Conservation (phyloP, 2,329 filamentous ascomycete genomes). For the Pseudogymnoascus sp. region DNA sequence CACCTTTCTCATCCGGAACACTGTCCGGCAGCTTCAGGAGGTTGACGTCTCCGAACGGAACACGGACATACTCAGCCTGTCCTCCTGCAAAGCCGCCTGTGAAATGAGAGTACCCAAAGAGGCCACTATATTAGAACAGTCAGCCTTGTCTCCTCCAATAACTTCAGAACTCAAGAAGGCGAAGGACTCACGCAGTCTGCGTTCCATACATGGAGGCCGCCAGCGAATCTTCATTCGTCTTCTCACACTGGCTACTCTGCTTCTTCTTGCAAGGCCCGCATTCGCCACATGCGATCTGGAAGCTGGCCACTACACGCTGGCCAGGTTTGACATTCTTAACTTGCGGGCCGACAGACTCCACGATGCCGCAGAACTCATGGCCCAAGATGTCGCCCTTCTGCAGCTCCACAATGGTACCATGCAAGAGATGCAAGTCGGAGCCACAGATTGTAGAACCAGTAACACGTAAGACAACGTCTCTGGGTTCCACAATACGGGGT, state of each 20-base stretch:
- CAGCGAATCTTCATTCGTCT: conserved; percentile 51
- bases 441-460: conserved; percentile 29
- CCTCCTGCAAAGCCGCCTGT: conserved; percentile 61
- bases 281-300: conserved; percentile 53
- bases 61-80: conserved; percentile 60
- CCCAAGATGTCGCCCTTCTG: conserved; percentile 49
- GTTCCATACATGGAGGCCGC: conserved; percentile 50
- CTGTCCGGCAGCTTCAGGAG: conserved; percentile 55
- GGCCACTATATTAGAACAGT: conserved; percentile 31
- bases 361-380: conserved; percentile 55
- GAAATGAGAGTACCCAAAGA: conserved; percentile 52
- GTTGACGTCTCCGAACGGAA: conserved; percentile 57
- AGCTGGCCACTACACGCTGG: conserved; percentile 55
- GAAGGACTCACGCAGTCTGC: conserved; percentile 28
- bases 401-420: conserved; percentile 35
- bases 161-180: conserved; percentile 37
- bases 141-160: background rate
- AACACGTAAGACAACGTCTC: conserved; percentile 26
- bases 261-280: conserved; percentile 48
- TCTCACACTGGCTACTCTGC: conserved; percentile 50
- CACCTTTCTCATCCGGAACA: conserved; percentile 55
- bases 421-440: conserved; percentile 27
- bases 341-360: conserved; percentile 49
- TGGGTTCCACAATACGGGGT: conserved; percentile 24
- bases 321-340: conserved; percentile 43